Base-by-base conservation (phyloP, 495 filamentous ascomycete species). In the Massariosphaeria phaeospora region DNA sequence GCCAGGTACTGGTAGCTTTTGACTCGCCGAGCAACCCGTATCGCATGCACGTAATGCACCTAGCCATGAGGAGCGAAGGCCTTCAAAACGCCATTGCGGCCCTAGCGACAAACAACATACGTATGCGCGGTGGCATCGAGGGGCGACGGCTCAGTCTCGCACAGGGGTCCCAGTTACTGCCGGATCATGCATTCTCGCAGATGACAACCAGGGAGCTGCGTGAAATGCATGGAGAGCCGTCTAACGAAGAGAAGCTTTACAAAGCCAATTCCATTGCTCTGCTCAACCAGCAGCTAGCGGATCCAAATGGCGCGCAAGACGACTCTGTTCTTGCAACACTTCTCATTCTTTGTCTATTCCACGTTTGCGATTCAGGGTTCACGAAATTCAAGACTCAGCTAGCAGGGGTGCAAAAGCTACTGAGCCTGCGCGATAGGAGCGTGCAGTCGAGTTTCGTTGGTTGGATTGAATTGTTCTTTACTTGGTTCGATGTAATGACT, bases 381-480 rank as follows among this genome's bases (percentile, higher is more conserved):
- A 88, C 86, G 2, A 88, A 91, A 64, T 96, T 96, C 71, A 85
- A 89, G 48, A 91, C 89, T 0, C 91, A 96, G 65, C 91, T 97
- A 61, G 89, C 89, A 0, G 91, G 91, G 1, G 91, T 96, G 44
- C 93, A 91, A 67, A 91, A 93, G 73, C 82, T 97, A 42, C 80
- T 96, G 10, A 79, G 84, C 10, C 82, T 97, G 71, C 79, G 91
- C 48, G 78, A 85, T 55, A 79, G 81, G 21, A 79, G 78, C 25
- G 68, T 77, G 15, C 74, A 82, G 34, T 79, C 82, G 13, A 74
- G 78, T 17, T 85, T 89, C 47, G 81, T 88, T 26, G 84, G 77
- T 3, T 97, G 91, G 91, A 89, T 96, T 74, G 89, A 95, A 55
- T 84, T 88, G n/a, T 82, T 96, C 65, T 96, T 96, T 65, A 93